These are phyloP conservation scores for Diaporthe eres DNA, from an alignment of 2,329 filamentous ascomycete genomes.

Conservation along the genomic window DNA sequence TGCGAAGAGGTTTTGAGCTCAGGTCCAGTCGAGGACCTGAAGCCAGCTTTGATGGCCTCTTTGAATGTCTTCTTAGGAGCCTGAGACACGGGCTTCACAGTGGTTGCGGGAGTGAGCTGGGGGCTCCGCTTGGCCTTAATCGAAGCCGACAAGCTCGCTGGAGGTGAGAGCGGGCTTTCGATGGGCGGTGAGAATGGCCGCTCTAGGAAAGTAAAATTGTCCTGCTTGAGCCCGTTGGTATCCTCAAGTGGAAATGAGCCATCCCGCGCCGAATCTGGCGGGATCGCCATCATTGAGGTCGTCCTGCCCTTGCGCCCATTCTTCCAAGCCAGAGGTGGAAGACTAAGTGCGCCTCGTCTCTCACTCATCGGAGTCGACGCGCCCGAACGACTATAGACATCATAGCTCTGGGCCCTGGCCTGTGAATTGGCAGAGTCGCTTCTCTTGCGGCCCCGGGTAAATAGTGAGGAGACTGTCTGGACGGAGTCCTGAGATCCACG, in stretches of 20 bases:
- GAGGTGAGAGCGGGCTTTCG: constrained; percentile 35
- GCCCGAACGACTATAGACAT: constrained; percentile 34
- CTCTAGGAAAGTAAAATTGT: constrained; percentile 40
- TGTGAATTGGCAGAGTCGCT: constrained; percentile 16
- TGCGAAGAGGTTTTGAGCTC: constrained; percentile 21
- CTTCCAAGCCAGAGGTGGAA: constrained; percentile 40
- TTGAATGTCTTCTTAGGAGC: constrained; percentile 38
- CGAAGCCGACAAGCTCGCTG: constrained; percentile 46
- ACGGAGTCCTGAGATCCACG: constrained; percentile 36
- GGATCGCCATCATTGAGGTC: constrained; percentile 41
- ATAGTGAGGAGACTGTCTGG: constrained; percentile 32
- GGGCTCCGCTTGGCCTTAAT: constrained; percentile 50
- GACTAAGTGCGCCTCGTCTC: constrained; percentile 29
- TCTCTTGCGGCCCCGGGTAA: constrained; percentile 31
- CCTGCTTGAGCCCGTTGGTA: constrained; percentile 18
- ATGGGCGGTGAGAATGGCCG: constrained; percentile 38
- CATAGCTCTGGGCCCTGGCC: constrained; percentile 36
- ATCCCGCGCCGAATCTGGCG: constrained; percentile 40
- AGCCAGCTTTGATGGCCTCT: constrained; percentile 42
- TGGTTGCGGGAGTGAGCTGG: constrained; percentile 30
- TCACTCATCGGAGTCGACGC: constrained; percentile 26
- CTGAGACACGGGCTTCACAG: constrained; percentile 21
- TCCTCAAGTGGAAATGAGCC: constrained; percentile 21
- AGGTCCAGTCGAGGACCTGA: constrained; percentile 28
- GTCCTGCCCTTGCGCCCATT: constrained; percentile 36